phyloP scores from a whole-genome alignment of 1,139 yeast genomes.

The Yamadazyma friedrichii region DNA sequence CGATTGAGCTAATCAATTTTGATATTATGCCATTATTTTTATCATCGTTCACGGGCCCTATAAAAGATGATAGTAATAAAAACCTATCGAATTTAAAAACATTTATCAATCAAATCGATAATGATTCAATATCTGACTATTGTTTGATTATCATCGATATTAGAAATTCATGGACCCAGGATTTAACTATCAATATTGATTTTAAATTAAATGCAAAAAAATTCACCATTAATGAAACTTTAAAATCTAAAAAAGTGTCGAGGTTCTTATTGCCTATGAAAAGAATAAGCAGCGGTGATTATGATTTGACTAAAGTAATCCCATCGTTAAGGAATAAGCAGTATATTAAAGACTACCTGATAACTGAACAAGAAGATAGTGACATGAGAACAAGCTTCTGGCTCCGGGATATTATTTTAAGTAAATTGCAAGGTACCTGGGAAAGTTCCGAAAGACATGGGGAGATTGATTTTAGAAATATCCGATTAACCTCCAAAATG shows the following conservation, averaged over 20 bases:
- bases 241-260: slow-evolving; percentile 51
- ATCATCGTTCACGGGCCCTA: slow-evolving; percentile 21
- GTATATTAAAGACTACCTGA: slow-evolving; percentile 61
- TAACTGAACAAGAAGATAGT: slow-evolving; percentile 54
- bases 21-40: slow-evolving; percentile 59
- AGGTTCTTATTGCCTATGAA: slow-evolving; percentile 71
- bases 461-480: slow-evolving; percentile 59
- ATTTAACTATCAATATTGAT: slow-evolving; percentile 21
- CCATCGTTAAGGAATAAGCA: slow-evolving; percentile 80
- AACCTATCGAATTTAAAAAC: slow-evolving; percentile 12
- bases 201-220: slow-evolving; percentile 19
- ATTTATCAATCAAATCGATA: slow-evolving; percentile 16
- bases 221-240: slow-evolving; percentile 24
- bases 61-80: neutral
- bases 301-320: slow-evolving; percentile 50
- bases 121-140: slow-evolving; percentile 43
- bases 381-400: slow-evolving; percentile 68
- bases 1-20: slow-evolving; percentile 72
- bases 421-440: slow-evolving; percentile 52
- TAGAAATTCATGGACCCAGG: slow-evolving; percentile 66
- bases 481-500: slow-evolving; percentile 59
- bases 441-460: slow-evolving; percentile 43
- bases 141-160: slow-evolving; percentile 67
- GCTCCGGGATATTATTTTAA: slow-evolving; percentile 68
- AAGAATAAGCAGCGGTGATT: slow-evolving; percentile 45